phyloP scores from a whole-genome alignment of 1,284 basidiomycete species.

The Microbotryomycetes sp. region DNA sequence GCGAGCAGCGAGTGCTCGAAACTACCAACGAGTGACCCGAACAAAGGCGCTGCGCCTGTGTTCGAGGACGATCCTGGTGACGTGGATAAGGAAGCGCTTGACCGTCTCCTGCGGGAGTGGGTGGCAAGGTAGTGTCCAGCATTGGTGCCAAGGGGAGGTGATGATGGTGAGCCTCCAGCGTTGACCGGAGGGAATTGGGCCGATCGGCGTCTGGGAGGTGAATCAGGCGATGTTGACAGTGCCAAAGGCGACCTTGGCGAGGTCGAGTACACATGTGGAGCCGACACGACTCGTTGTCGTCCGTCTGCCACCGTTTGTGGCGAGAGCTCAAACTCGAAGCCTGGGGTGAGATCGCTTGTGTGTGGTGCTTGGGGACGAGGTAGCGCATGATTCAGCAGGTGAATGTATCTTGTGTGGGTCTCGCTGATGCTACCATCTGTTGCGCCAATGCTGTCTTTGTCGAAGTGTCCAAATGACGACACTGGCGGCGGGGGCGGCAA shows the following conservation, averaged over 20 bases:
- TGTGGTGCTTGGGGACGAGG: not conserved
- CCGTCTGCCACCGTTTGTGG: not conserved
- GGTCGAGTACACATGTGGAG: not conserved
- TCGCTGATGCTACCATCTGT: not conserved
- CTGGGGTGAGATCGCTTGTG: not conserved
- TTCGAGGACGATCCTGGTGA: not conserved
- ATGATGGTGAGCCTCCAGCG: not conserved
- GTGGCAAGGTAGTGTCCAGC: not conserved
- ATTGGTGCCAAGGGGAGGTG: not conserved
- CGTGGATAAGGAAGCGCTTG: conserved; percentile 8
- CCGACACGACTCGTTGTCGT: not conserved
- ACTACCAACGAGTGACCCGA: conserved; percentile 40
- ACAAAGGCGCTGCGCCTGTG: not conserved
- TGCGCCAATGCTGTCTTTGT: not conserved
- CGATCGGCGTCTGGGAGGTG: conserved; percentile 5
- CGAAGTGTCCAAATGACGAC: not conserved
- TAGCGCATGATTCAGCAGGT: not conserved
- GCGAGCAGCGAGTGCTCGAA: conserved; percentile 43
- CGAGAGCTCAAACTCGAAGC: not conserved
- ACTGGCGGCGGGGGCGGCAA: not conserved
- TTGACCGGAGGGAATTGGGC: conserved; percentile 2
- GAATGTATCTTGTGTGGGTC: not conserved
- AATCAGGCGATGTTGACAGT: conserved; percentile 1
- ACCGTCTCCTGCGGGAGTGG: conserved; percentile 12
- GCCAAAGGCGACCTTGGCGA: not conserved